A percentile compares a stretch with the other conserved stretches of the same genome.
phyloP scores from a whole-genome alignment of 176 grass and related monocot species.

The Canna indica region DNA sequence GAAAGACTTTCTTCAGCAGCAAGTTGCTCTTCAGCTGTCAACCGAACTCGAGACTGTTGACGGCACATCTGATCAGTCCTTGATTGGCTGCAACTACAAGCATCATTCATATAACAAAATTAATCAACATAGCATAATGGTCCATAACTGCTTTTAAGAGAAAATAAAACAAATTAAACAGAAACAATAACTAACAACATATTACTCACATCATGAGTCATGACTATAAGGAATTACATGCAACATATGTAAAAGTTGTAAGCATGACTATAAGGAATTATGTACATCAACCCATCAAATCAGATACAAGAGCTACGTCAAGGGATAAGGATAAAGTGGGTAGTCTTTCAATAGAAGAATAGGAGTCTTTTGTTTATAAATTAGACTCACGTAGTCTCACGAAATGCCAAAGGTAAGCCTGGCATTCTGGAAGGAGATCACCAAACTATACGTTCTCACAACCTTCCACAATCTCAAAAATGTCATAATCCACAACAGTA shows the following conservation, averaged over 20 bases:
- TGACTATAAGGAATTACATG: too few relatives aligned
- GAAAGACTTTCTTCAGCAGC: slow-evolving; percentile 54
- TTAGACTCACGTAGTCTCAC: slow-evolving; percentile 38
- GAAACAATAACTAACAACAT: background rate
- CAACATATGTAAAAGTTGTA: too few relatives aligned
- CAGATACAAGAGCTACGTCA: too few relatives aligned
- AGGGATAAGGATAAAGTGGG: too few relatives aligned
- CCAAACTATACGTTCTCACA: slow-evolving; percentile 9
- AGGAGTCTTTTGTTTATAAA: too few relatives aligned
- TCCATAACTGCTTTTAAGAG: background rate
- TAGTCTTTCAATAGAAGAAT: too few relatives aligned
- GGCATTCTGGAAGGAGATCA: slow-evolving; percentile 31
- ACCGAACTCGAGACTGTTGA: slow-evolving; percentile 36
- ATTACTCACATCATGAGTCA: too few relatives aligned
- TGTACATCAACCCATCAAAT: too few relatives aligned
- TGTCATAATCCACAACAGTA: background rate
- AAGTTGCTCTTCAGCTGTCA: slow-evolving; percentile 65
- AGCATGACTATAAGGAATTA: too few relatives aligned
- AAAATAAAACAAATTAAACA: background rate
- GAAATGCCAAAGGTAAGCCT: slow-evolving; percentile 41
- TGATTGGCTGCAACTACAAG: slow-evolving; percentile 34
- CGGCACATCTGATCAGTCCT: slow-evolving; percentile 50
- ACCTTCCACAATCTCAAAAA: slow-evolving; percentile 1
- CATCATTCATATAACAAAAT: slow-evolving; percentile 30
- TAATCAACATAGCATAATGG: background rate